phyloP scores from a whole-genome alignment of 441 rosid species.

The Croton setiger region DNA sequence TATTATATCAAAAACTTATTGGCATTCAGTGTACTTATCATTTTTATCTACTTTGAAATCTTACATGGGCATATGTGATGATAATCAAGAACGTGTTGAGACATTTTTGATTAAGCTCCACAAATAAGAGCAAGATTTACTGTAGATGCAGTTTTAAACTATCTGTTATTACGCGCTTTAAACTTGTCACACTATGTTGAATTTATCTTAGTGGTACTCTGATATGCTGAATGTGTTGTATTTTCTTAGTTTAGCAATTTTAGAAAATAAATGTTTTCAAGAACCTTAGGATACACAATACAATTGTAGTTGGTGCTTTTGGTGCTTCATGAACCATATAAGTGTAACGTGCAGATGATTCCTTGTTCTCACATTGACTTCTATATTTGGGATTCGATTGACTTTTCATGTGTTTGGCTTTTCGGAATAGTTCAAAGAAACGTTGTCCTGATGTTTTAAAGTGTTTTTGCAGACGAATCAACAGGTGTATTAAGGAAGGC shows the following conservation, averaged over 20 bases:
- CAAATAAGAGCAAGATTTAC: background rate
- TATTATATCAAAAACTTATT: background rate
- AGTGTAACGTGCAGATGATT: no score
- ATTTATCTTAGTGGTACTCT: background rate
- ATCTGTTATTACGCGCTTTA: background rate
- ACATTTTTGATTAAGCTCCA: background rate
- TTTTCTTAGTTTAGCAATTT: background rate
- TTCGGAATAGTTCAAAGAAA: constrained; percentile 11
- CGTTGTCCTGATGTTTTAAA: constrained; percentile 7
- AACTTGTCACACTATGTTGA: background rate
- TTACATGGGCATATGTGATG: background rate
- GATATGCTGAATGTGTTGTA: background rate
- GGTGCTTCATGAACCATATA: background rate
- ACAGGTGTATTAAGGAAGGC: constrained; percentile 76
- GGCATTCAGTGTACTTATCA: background rate
- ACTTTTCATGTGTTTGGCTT: constrained; percentile 3
- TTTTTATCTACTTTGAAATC: background rate
- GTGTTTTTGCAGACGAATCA: constrained; percentile 64
- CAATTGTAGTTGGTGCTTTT: background rate
- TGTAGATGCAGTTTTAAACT: background rate
- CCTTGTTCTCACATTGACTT: background rate
- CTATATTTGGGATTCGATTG: background rate
- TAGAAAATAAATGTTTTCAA: background rate
- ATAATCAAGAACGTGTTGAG: background rate
- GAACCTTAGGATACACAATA: constrained; percentile 3